Evolutionary conservation across 2,329 filamentous ascomycete species (phyloP), one percentile per base, ranked within the genome.

Genomic region (Hymenoscyphus albidus): DNA sequence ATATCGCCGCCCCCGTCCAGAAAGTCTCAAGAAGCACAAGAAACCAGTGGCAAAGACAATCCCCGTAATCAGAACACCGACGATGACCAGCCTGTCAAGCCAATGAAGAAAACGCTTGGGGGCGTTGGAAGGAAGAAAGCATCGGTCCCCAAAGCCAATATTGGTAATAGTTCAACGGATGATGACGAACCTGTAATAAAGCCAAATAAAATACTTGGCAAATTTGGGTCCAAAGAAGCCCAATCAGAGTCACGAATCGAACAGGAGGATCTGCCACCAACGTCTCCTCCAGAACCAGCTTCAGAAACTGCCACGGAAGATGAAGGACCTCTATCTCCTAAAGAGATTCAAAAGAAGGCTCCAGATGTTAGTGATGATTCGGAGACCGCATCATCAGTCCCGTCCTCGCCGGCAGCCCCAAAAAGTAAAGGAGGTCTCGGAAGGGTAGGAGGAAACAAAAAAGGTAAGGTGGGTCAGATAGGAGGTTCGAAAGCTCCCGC

Each of bases 401-500:
- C 27, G 35, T 31, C 32, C 27, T 38, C 54, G 9, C 51, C 61
- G 18, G 39, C 48, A 63, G 59, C 35, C 10, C 59, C 62, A 39
- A 67, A 68, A 44, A 58, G 64, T 57, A 70, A 67, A 64, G 65
- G 65, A 5, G 70, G 68, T 32, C 44, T 74, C 6, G 72, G 72
- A 22, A 68, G 67, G 58, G 70, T 74, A 31, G 72, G 72, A 38
- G 69, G 67, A 16, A 72, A 71, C 61, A 75, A 72, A 55, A 67
- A 63, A 51, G 63, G 54, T 5, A 66, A 66, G 48, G 22, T 68
- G 5, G 66, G 66, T 22, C 35, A 63, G 39, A 40, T 65, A 31
- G 64, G 64, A 35, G 59, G 64, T 6, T 62, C 61, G 51, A 64
- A 64, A 54, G 10, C 16, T 44, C 40, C 9, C 2, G 54, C n/a